A percentile compares a stretch with the other conserved stretches of the same genome.
These are phyloP conservation scores for Talaromyces sp. DNA, from an alignment of 2,329 filamentous ascomycete species.

Conservation along the genomic window DNA sequence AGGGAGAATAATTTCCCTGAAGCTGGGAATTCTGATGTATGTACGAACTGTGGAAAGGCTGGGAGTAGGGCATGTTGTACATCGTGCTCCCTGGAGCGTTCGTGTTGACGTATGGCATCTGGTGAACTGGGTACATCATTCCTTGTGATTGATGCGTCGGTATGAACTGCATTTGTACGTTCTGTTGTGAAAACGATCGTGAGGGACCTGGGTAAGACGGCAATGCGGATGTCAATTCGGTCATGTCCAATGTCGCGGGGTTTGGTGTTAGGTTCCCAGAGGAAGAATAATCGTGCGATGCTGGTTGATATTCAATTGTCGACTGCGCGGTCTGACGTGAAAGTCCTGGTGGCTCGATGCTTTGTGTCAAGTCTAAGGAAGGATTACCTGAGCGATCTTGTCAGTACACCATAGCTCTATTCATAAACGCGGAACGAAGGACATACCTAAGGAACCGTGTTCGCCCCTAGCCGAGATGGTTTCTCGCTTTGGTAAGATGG, in stretches of 20 bases:
- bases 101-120: conserved; percentile 17
- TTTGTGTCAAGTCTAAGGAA: conserved; percentile 10
- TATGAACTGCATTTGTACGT: conserved; percentile 28
- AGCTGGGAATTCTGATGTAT: conserved; percentile 25
- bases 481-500: conserved; percentile 16
- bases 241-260: conserved; percentile 28
- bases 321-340: conserved; percentile 17
- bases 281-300: conserved; percentile 20
- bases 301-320: conserved; percentile 22
- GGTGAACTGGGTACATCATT: conserved; percentile 30
- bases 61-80: conserved; percentile 26
- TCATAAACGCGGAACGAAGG: not conserved
- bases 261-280: conserved; percentile 22
- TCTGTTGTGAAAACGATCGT: conserved; percentile 27
- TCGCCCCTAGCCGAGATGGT: conserved; percentile 13
- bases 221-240: conserved; percentile 29
- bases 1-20: conserved; percentile 23
- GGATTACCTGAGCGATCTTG: not conserved
- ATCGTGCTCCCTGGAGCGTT: conserved; percentile 21
- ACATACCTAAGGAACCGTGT: conserved; percentile 17
- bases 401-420: conserved; percentile 5
- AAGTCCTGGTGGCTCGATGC: conserved; percentile 5
- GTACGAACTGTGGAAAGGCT: conserved; percentile 29
- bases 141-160: conserved; percentile 25
- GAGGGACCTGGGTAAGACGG: conserved; percentile 21